Base-by-base conservation (phyloP, 805 yeast species). In the Isabelozyma pseudorhagii region DNA sequence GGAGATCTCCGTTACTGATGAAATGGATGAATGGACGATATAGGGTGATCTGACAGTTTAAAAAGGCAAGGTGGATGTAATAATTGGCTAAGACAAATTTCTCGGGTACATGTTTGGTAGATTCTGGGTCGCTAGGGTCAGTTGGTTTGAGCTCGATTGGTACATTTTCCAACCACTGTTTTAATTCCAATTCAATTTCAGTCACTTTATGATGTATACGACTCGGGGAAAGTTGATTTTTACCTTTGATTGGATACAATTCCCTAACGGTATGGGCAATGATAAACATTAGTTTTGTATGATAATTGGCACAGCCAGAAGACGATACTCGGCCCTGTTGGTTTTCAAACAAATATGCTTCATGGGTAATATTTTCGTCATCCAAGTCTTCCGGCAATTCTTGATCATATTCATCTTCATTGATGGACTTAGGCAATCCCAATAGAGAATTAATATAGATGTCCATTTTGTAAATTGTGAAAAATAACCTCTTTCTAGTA, bases 391-490 rank as follows among this genome's bases (percentile, higher is more conserved):
- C 69, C 0, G 97, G 97, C 54, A 89, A 74, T 46, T 86, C 92
- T 64, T 91, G 97, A 67, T 91, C 96, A 54, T 89, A 84, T 56
- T 89, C 96, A 53, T 84, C 88, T 52, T 85, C 87, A 45, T 81
- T 73, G 14, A 90, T 80, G 2, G 91, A 81, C 50, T 89, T 73
- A 0, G 97, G 97, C 46, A 91, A 72, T 1, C 97, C 97, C 54
- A 92, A 64, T 71, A 91, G 83, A 8, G 96, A 87, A 63, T 88
- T 89, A 59, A 90, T 88, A 63, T 92, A 91, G 42, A 89, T 83
- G 61, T 92, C 97, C 86, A 90, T 87, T 64, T 91, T 91, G 64
- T 88, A 87, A 53, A 91, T 85, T 1, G 97, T 86, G 88, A 93
- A 91, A 64, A 91, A 91, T 40, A 92, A 69, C 51, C 97, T 75